Evolutionary conservation across 495 filamentous ascomycete species (phyloP), one percentile per base, ranked within the genome.

Genomic region (Neurospora hispaniola): DNA sequence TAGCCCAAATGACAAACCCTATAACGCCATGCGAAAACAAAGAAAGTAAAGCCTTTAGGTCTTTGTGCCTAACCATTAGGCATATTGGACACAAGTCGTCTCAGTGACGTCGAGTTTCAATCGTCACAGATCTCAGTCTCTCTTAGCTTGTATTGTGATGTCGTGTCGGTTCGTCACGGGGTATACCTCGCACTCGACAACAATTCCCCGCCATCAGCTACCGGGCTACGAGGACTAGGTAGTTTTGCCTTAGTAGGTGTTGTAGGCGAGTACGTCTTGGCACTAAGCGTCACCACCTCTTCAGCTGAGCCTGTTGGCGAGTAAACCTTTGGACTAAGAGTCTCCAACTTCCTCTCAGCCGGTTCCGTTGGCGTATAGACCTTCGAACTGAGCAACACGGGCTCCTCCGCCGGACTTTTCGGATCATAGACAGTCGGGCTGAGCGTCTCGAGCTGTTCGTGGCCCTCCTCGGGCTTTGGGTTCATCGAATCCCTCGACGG

Each of bases 401-500:
- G 54, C 54, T 66, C 54, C 0, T 66, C 54, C 3, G 27, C 27
- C 3, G 83, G 83, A 39, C 80, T 84, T 0, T 77, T 74, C 3
- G 82, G 83, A 59, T 76, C 76, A 71, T 85, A 86, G 69, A 85
- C 79, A 3, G 77, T 80, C 2, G 84, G 81, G 20, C 77, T 84
- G 10, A 86, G 78, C 0, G 79, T 85, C 20, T 75, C 75, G 7
- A 42, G 42, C 35, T 42, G 31, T 66, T 77, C 73, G 2, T 54
- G 68, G 1, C 69, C 11, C 3, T 69, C 71, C 5, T 70, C 69
- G 1, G 7, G 14, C n/a, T 77, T 44, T 18, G 54, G 35, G 14
- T 35, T 66, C 54, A 66, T 66, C 35, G 54, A 66, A 66, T 35
- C 54, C 27, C 54, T 66, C 54, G 27, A 7, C 3, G 14, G 54